Evolutionary conservation across 2,329 filamentous ascomycete genomes (phyloP), one percentile per base, ranked within the genome.

Genomic region (Podosphaera fusca): DNA sequence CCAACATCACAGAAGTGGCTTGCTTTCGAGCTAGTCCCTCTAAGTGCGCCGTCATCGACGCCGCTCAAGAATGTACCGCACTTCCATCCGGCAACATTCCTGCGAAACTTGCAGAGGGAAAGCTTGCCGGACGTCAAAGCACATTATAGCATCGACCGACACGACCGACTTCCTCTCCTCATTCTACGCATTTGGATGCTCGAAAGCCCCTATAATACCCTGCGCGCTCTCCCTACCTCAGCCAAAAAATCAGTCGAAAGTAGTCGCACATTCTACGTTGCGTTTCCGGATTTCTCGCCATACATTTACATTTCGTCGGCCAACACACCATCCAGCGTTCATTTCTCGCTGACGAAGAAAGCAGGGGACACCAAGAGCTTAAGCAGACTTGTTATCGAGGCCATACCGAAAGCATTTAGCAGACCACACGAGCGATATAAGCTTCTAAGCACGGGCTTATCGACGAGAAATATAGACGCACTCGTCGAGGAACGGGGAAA

Each of bases 391-490:
- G 79, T 94, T 3, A 74, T 88, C 35, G 82, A 88, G 60, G 85
- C 85, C 1, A 81, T 95, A 6, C 86, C 87, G 0, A 88, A 87
- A 64, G 87, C 87, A 0, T 74, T 94, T 10, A 92, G 86, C 0
- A 75, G 81, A 12, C 84, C 85, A 0, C 77, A 83, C 35, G 77
- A 83, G 60, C 76, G 87, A 35, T 90, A 85, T 62, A 75, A 79
- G 0, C 71, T 95, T 0, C 77, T 80, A 59, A 69, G 77, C 4
- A 86, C 85, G 1, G 80, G 76, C 54, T 72, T 94, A 29, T 76
- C 77, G 0, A 85, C 85, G 14, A 81, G 80, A 61, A 89, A 84
- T 57, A 71, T 95, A 9, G 73, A 76, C 4, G 82, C 82, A 1
- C 71, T 94, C 47, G 71, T 90, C 14, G 75, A 81, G 14, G 76